Evolutionary conservation across 352 stramenopile species (phyloP).

Genomic region (Phytophthora chlamydospora): DNA sequence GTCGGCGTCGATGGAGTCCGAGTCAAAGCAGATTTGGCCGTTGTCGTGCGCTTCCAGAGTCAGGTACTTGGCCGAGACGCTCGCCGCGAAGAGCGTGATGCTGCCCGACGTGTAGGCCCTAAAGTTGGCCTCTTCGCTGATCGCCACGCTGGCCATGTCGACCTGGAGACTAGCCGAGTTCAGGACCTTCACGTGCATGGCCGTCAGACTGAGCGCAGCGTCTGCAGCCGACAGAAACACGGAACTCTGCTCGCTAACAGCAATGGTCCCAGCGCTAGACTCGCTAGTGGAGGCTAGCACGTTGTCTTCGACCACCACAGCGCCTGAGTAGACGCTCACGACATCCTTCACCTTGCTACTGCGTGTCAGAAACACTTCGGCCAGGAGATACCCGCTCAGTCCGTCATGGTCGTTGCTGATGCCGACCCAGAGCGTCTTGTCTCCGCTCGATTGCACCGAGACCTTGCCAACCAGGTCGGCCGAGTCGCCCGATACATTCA

Average conservation of each 20-base stretch:
- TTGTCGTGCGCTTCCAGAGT: constrained; percentile 3
- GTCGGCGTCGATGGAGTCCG: constrained; percentile 3
- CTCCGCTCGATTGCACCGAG: no score
- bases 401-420: no score
- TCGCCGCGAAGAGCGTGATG: constrained; percentile 8
- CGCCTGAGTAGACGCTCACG: constrained; percentile 1
- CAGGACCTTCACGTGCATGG: constrained; percentile 8
- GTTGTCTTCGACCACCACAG: constrained; percentile 4
- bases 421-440: no score
- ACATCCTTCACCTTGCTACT: constrained; percentile 1
- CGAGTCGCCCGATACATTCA: no score
- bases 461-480: no score
- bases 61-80: constrained; percentile 5
- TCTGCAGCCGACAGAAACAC: constrained; percentile 5
- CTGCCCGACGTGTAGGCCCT: background rate
- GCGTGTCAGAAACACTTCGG: no score
- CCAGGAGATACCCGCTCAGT: no score
- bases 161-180: no score
- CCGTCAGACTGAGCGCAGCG: constrained; percentile 1
- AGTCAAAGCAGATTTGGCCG: constrained; percentile 10
- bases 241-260: background rate
- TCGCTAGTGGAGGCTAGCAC: no score
- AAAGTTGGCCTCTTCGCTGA: constrained; percentile 14
- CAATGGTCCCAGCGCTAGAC: background rate
- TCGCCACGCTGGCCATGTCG: background rate